These are phyloP conservation scores for Lunasporangiospora selenospora DNA, from an alignment of 192 early-diverging fungal species.

Conservation along the genomic window DNA sequence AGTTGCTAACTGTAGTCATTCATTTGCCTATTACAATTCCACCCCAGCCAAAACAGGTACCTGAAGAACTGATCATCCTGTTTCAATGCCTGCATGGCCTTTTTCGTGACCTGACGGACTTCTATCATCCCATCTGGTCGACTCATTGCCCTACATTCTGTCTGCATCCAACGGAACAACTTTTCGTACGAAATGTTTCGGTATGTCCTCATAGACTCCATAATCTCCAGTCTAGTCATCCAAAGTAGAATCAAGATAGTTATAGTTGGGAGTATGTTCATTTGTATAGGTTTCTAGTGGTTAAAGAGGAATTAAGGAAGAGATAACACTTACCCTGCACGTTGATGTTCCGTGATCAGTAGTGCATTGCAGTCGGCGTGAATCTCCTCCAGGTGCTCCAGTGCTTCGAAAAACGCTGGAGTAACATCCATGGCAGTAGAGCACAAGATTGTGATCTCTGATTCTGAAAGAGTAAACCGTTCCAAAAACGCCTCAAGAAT, in stretches of 20 bases:
- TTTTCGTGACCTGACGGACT: conserved; percentile 63
- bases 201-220: conserved; percentile 72
- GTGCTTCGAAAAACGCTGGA: conserved; percentile 72
- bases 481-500: conserved; percentile 72
- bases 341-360: conserved; percentile 77
- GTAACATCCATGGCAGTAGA: conserved; percentile 58
- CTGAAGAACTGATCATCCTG: conserved; percentile 78
- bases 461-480: conserved; percentile 74
- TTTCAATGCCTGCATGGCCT: conserved; percentile 72
- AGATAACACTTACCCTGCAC: conserved; percentile 64
- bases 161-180: conserved; percentile 77
- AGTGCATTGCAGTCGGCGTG: conserved; percentile 75
- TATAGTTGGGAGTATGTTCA: not conserved
- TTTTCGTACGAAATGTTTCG: conserved; percentile 81
- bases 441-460: conserved; percentile 66
- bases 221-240: conserved; percentile 67
- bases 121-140: conserved; percentile 70
- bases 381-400: conserved; percentile 72
- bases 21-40: no score
- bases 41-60: conserved; percentile 51
- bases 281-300: not conserved
- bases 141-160: conserved; percentile 69
- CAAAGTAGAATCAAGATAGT: not conserved
- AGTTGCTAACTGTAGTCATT: no score
- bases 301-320: not conserved